phyloP scores from a whole-genome alignment of 2,329 filamentous ascomycete species.

The Botryotinia calthae region DNA sequence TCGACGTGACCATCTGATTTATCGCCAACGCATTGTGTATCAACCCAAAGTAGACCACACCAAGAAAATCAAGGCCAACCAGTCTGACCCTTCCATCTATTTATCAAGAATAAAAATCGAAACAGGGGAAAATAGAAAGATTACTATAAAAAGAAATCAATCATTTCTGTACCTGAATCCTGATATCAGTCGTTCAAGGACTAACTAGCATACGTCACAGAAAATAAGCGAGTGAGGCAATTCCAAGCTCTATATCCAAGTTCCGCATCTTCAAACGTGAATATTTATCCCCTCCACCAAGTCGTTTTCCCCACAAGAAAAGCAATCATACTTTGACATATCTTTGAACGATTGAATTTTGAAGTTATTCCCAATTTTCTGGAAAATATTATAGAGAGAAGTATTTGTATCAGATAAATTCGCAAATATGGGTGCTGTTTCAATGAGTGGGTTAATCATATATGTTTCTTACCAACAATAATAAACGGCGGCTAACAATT shows the following conservation, averaged over 20 bases:
- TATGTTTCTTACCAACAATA: conserved; percentile 45
- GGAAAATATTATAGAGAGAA: neutral
- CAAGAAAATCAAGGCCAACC: neutral
- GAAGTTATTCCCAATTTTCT: neutral
- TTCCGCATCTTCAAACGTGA: conserved; percentile 5
- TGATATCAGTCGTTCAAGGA: neutral
- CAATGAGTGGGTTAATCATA: conserved; percentile 37
- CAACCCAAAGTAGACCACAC: neutral
- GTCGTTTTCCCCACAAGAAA: neutral
- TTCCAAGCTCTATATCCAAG: conserved; percentile 5
- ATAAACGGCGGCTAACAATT: neutral
- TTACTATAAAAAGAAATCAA: neutral
- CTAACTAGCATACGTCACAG: conserved; percentile 7
- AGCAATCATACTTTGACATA: neutral
- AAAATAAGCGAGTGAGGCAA: conserved; percentile 1
- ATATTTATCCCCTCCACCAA: neutral
- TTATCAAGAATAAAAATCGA: neutral
- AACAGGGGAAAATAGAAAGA: neutral
- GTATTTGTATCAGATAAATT: neutral
- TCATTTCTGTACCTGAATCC: neutral
- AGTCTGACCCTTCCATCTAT: neutral
- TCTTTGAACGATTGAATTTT: neutral
- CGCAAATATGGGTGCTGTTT: conserved; percentile 39
- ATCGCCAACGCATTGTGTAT: neutral
- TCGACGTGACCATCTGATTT: neutral